Percentiles rank a stretch among this genome's conserved stretches.
Evolutionary conservation across 345 rosid species (phyloP).

Genomic region (Acer saccharum): DNA sequence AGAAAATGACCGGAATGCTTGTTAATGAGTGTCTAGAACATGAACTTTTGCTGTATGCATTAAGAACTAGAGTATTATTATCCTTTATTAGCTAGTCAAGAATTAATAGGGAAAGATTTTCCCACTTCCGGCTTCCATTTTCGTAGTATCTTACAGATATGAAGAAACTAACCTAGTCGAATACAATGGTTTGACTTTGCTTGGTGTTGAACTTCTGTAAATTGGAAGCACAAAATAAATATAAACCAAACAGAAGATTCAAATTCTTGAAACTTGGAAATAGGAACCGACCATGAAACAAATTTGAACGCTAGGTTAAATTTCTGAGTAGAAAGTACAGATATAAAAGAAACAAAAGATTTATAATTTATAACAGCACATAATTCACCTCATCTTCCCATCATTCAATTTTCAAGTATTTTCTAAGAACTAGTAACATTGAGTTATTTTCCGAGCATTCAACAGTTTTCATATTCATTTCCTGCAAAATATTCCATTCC

Average conservation of each 20-base stretch:
- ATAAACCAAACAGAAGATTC: neutral
- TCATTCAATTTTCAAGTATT: neutral
- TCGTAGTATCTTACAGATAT: too few relatives aligned
- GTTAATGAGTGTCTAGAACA: neutral
- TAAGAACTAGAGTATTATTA: neutral
- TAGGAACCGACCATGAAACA: neutral
- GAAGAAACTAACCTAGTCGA: neutral
- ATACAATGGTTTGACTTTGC: too few relatives aligned
- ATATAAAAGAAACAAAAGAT: conserved; percentile 12
- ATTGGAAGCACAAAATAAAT: neutral
- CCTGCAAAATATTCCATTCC: conserved; percentile 60
- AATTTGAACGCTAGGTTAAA: neutral
- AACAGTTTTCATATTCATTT: conserved; percentile 26
- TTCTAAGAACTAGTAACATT: neutral
- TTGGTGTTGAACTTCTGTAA: neutral
- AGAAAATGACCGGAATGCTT: neutral
- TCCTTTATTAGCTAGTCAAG: too few relatives aligned
- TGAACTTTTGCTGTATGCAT: neutral
- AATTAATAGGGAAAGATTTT: neutral
- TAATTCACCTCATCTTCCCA: neutral
- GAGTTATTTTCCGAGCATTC: neutral
- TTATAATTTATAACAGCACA: conserved; percentile 9
- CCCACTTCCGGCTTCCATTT: neutral
- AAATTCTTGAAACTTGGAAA: neutral
- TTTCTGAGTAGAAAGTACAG: neutral